Base-by-base conservation (phyloP, 345 rosid genomes). In the Clarkia xantiana region DNA sequence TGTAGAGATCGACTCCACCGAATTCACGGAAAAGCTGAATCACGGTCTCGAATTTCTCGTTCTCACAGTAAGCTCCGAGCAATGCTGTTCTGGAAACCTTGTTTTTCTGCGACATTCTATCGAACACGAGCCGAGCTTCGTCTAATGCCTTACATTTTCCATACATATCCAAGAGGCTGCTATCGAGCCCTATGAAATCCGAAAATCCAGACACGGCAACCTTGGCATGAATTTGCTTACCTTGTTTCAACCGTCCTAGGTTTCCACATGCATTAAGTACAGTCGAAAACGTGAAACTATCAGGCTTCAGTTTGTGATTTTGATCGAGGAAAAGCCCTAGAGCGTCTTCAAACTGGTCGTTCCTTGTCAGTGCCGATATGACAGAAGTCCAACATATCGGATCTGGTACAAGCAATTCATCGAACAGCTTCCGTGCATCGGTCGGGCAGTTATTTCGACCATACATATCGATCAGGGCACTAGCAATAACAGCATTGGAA, bases 141-240 rank as follows among this genome's bases (percentile, higher is more conserved):
- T 62, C 38, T 10, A 76, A 65, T 29, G 36, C 36, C 36, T 29
- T 29, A 1, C 91, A 86, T 80, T 90, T 90, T 43, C 88, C 97
- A 57, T 86, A 90, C 96, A 90, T 86, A 75, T 86, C 94, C 47
- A 90, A 71, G 39, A 90, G 86, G 54, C 89, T 81, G 63, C 96
- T 90, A 65, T 76, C 84, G 2, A 83, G 81, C 25, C 79, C 59
- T 22, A 90, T 88, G 47, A 79, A 70, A 47, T 79, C 71, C 18
- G 64, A 51, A 40, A 72, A 64, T 49, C 91, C 96, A 19, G 42
- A 67, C 0, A 69, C 61, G 18, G 83, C 47, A 34, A 77, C 68
- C 74, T 59, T 77, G 34, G 79, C 84, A 59, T 90, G 97, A 48
- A 86, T 68, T 63, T 86, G 77, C 61, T 71, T 81, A 20, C 97